Evolutionary conservation across 2,329 filamentous ascomycete genomes (phyloP), one percentile per base, ranked within the genome.

Genomic region (Calonectria naviculata): DNA sequence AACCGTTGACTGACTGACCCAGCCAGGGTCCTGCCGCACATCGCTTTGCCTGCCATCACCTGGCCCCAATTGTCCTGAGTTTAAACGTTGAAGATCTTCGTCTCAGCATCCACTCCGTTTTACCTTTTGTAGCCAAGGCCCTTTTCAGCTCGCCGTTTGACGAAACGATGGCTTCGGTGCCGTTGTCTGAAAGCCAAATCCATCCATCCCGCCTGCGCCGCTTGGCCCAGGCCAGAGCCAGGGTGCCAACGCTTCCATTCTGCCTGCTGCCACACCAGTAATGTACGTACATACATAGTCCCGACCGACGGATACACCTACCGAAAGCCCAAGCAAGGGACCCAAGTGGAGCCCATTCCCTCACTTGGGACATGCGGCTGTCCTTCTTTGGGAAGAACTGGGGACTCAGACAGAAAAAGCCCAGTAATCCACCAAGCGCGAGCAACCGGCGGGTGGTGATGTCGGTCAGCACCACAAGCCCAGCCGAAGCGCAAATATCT

Each of bases 381-480:
- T 67, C 31, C 58, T 41, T 46, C 65, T 68, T 73, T 67, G 68
- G 75, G 62, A 47, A 49, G 24, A 60, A 42, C 52, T 36, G 68
- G 68, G 68, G 46, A 67, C 65, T 73, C 49, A 58, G 61, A 64
- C 42, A 38, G 26, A 64, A 66, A 68, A 65, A 9, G 42, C 31
- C 21, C 42, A 49, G 44, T 29, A 29, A 36, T 34, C 63, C 49
- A 44, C 62, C 49, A 65, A 47, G 46, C 58, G 31, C 44, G 36
- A 56, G 54, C 56, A 38, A 62, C 65, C 49, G 41, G 58, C 68
- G 67, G 70, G 64, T 63, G 68, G 74, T 77, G 70, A 68, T 71
- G 62, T 71, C 64, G 65, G 71, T 64, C 62, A 58, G 52, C 52
- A 34, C 34, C 73, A 65, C 34, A 36, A 61, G 68, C 67, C 67